Conservation (phyloP, 2,329 filamentous ascomycete species). For the Cercospora nicotianae region DNA sequence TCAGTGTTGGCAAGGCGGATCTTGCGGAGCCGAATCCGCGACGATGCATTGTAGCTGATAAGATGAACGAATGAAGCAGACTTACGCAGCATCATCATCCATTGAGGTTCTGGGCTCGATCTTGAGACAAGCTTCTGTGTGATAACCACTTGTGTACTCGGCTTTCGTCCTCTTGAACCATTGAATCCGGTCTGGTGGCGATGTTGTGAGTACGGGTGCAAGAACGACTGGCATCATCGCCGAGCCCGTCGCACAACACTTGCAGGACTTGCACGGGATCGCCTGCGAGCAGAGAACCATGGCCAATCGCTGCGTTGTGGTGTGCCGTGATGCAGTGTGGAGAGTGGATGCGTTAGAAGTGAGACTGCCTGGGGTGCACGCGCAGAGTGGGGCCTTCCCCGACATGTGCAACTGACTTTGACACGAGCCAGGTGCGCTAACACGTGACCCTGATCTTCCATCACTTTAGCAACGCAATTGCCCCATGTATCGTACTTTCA, state of each 20-base stretch:
- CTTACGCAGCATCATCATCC: constrained; percentile 14
- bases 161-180: neutral
- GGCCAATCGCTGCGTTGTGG: neutral
- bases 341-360: neutral
- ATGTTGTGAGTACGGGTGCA: neutral
- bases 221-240: neutral
- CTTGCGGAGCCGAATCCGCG: neutral
- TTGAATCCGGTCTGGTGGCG: neutral
- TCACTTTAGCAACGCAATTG: neutral
- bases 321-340: neutral
- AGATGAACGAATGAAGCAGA: neutral
- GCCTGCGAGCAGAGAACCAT: constrained; percentile 15
- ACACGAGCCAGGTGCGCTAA: neutral
- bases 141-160: neutral
- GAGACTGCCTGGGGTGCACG: neutral
- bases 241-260: neutral
- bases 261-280: constrained; percentile 9
- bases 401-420: neutral
- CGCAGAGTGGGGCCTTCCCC: neutral
- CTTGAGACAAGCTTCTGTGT: neutral
- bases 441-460: neutral
- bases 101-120: neutral
- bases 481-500: neutral
- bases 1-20: neutral
- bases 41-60: neutral